Percentiles rank a stretch among this genome's conserved stretches.
Conservation (phyloP, 1,284 basidiomycete genomes). For the Cryptococcus sp. region DNA sequence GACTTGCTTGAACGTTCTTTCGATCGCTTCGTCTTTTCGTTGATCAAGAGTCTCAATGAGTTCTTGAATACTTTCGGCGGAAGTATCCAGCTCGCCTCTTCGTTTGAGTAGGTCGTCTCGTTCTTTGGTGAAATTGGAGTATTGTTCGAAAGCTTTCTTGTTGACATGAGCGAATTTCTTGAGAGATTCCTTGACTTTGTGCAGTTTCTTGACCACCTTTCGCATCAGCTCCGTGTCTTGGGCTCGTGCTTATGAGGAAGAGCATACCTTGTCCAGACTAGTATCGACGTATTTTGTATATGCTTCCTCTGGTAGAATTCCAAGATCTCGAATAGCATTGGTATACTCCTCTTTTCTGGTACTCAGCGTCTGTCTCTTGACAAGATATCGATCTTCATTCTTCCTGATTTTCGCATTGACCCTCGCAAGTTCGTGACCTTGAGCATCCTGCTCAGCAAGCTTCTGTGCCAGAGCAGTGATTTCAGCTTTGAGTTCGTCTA, state of each 20-base stretch:
- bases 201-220: conserved; percentile 84
- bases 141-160: conserved; percentile 99
- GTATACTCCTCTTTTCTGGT: conserved; percentile 88
- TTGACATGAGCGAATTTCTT: conserved; percentile 98
- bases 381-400: conserved; percentile 86
- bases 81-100: conserved; percentile 83
- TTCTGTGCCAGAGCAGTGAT: conserved; percentile 62
- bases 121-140: conserved; percentile 96
- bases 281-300: conserved; percentile 89
- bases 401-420: conserved; percentile 87
- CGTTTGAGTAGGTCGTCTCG: conserved; percentile 83
- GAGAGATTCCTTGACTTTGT: conserved; percentile 81
- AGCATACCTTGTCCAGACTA: conserved; percentile 70
- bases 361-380: conserved; percentile 79
- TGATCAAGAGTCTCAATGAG: conserved; percentile 94
- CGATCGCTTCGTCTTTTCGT: conserved; percentile 96
- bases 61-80: conserved; percentile 83
- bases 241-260: background rate
- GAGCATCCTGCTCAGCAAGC: conserved; percentile 71
- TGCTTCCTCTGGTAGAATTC: conserved; percentile 93
- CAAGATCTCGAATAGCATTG: conserved; percentile 89
- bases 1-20: conserved; percentile 96
- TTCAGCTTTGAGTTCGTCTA: conserved; percentile 60
- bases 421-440: conserved; percentile 79
- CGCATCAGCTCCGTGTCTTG: background rate